A percentile compares a stretch with the other conserved stretches of the same genome.
Conservation (phyloP, 1,139 yeast genomes). For the Debaryomyces psychrophilus region DNA sequence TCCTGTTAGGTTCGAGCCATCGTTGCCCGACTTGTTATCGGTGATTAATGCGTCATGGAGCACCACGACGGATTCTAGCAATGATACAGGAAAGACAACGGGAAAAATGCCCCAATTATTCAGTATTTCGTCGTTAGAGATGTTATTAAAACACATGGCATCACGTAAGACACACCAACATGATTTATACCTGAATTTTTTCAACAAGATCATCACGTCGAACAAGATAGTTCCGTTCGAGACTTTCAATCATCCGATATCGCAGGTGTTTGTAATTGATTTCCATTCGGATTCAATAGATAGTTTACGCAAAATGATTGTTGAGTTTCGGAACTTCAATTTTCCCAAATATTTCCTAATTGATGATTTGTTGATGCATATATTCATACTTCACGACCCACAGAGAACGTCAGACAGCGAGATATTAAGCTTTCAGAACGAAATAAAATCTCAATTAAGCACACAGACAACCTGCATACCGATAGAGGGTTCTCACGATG, state of each 20-base stretch:
- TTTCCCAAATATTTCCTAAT: constrained; percentile 64
- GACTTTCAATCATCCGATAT: constrained; percentile 86
- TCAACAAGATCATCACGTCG: constrained; percentile 64
- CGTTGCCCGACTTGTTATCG: constrained; percentile 44
- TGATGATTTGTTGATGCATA: constrained; percentile 56
- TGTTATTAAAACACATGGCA: constrained; percentile 28
- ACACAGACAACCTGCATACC: constrained; percentile 36
- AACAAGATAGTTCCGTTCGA: constrained; percentile 77
- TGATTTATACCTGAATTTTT: constrained; percentile 58
- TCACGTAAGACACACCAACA: constrained; percentile 13
- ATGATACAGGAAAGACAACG: constrained; percentile 8
- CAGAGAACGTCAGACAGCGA: constrained; percentile 23
- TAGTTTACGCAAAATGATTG: constrained; percentile 40
- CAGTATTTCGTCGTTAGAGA: constrained; percentile 45
- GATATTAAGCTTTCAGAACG: constrained; percentile 37
- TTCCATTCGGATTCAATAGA: constrained; percentile 52
- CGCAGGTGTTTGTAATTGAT: constrained; percentile 71
- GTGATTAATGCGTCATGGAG: constrained; percentile 27
- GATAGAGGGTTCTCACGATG: constrained; percentile 14
- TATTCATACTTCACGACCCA: constrained; percentile 43
- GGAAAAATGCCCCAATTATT: constrained; percentile 33
- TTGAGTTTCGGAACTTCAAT: constrained; percentile 43
- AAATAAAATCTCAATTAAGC: constrained; percentile 30
- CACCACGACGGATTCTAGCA: background rate
- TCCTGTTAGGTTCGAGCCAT: constrained; percentile 49